Evolutionary conservation across 1,139 yeast species (phyloP).

Genomic region (Suhomyces chickasaworum): DNA sequence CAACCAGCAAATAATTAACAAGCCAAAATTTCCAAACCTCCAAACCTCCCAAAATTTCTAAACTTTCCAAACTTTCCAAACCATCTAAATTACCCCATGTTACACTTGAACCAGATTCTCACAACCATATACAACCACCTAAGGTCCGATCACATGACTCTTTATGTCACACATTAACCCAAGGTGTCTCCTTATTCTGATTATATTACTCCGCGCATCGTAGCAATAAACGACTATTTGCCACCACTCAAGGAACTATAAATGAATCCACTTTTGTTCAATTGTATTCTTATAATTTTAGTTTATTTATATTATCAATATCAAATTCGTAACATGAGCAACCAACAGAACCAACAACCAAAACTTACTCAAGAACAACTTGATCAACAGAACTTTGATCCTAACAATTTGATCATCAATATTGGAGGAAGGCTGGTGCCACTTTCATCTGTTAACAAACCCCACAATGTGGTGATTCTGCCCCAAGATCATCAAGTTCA

Average conservation of each 20-base stretch:
- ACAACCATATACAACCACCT: background rate
- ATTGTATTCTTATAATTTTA: constrained; percentile 3
- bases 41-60: background rate
- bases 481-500: constrained; percentile 29
- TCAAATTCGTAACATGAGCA: constrained; percentile 8
- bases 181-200: background rate
- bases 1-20: no score
- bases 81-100: no score
- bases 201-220: background rate
- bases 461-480: constrained; percentile 42
- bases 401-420: constrained; percentile 29
- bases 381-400: constrained; percentile 19
- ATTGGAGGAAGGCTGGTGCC: constrained; percentile 44
- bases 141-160: background rate
- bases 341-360: constrained; percentile 5
- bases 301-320: constrained; percentile 8
- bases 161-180: background rate
- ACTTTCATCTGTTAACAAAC: constrained; percentile 39
- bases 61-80: no score
- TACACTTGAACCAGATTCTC: background rate
- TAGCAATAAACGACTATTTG: constrained; percentile 10
- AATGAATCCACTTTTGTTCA: constrained; percentile 13
- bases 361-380: constrained; percentile 21
- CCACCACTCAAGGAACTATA: constrained; percentile 8
- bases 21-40: no score